Evolutionary conservation across 192 early-diverging fungal species (phyloP).

Genomic region (Pilobolus umbonatus): DNA sequence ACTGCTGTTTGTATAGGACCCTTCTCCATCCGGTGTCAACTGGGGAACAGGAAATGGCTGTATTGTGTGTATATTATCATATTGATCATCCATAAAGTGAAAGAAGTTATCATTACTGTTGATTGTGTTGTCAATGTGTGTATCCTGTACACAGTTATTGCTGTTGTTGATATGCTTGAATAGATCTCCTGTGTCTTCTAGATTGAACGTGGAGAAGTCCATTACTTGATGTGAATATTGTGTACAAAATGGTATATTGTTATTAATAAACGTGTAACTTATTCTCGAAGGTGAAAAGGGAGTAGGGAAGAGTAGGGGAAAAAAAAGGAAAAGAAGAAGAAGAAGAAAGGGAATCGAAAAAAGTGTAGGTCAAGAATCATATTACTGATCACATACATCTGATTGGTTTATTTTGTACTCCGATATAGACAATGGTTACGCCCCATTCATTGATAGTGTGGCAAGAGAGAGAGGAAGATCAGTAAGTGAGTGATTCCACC

Average conservation of each 20-base stretch:
- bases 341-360: too few species aligned
- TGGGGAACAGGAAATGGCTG: constrained; percentile 19
- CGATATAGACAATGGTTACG: too few species aligned
- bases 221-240: neutral
- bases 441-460: too few species aligned
- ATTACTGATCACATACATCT: too few species aligned
- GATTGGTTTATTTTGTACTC: too few species aligned
- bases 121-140: neutral
- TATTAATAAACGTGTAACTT: too few species aligned
- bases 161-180: constrained; percentile 1
- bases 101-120: constrained; percentile 19
- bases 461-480: too few species aligned
- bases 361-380: too few species aligned
- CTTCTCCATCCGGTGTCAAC: constrained; percentile 26
- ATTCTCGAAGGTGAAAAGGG: too few species aligned
- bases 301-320: neutral
- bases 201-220: constrained; percentile 22
- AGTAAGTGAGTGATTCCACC: too few species aligned
- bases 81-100: constrained; percentile 12
- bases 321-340: neutral
- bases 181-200: constrained; percentile 10
- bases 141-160: neutral
- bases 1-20: constrained; percentile 15
- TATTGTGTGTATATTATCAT: neutral
- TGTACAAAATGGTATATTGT: neutral